Base-by-base conservation (phyloP, 2,329 filamentous ascomycete species). In the Macrophomina tecta region DNA sequence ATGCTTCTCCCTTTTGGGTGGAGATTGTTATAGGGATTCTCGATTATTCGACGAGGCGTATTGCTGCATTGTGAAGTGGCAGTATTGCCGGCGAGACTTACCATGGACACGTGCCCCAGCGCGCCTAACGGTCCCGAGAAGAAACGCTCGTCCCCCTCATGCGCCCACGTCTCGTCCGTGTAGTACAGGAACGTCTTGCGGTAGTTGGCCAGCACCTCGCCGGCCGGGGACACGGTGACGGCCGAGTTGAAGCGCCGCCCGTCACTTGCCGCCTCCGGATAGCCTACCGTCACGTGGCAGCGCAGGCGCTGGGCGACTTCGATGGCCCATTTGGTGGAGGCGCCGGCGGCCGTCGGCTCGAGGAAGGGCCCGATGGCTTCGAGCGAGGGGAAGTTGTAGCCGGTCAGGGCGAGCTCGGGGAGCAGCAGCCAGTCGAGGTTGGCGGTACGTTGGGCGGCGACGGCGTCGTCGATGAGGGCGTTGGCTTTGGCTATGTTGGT, bases 331-430 rank as follows among this genome's bases (percentile, higher is more conserved):
- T 90, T 77, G 0, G 91, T 89, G 6, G 85, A 89, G 64, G 90
- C 87, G 0, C 92, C 92, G 0, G 86, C 82, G 5, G 86, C 84
- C 0, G 86, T 86, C 0, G 83, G 85, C 73, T 95, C 92, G 3
- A 94, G 85, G 70, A 83, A 91, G 0, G 90, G 90, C 1, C 79
- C 78, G 51, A 94, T 93, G 1, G 92, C 84, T 38, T 85, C 80
- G 2, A 92, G 76, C 0, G 89, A 90, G 49, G 86, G 84, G 80
- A 94, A 94, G 75, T 93, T 93, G 81, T 94, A 95, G 36, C 92
- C 90, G 67, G 87, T 85, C 73, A 94, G 93, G 1, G 91, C 90
- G 76, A 94, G 80, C 74, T 94, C 92, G 0, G 92, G 91, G 0
- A 94, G 79, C 0, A 94, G 87, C 0, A 95, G 81, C 36, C 94